Percentiles rank a stretch among this genome's conserved stretches.
Conservation (phyloP, 1,284 basidiomycete species). For the Sphagnurus paluster region DNA sequence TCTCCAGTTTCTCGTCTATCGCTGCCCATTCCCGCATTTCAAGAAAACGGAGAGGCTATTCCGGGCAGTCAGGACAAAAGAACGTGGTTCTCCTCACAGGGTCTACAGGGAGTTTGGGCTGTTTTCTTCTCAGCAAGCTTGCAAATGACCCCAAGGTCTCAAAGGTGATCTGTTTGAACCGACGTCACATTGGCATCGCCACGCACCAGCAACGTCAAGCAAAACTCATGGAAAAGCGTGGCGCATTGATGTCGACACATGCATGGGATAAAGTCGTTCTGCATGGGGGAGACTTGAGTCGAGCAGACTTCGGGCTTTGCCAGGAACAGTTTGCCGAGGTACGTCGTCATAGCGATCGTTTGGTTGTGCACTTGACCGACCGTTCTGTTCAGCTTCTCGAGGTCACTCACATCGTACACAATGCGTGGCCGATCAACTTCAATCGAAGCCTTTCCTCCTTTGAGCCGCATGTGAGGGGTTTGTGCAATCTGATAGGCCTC, state of each 20-base stretch:
- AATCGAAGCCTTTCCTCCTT: constrained; percentile 36
- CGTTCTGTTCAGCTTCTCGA: constrained; percentile 20
- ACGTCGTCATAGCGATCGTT: constrained; percentile 3
- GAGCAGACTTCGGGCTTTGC: constrained; percentile 27
- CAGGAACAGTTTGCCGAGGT: constrained; percentile 27
- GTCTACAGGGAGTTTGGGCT: constrained; percentile 36
- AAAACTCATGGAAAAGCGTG: constrained; percentile 28
- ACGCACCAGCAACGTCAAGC: constrained; percentile 23
- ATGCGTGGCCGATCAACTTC: constrained; percentile 42
- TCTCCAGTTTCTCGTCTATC: constrained; percentile 19
- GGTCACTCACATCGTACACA: constrained; percentile 38
- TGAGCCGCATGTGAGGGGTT: constrained; percentile 32
- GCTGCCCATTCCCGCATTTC: constrained; percentile 20
- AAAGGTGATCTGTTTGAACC: constrained; percentile 32
- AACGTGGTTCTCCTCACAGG: constrained; percentile 33
- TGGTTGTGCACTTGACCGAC: constrained; percentile 2
- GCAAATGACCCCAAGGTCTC: constrained; percentile 25
- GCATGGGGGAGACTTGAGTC: constrained; percentile 23
- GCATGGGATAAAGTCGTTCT: constrained; percentile 31
- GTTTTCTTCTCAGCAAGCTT: constrained; percentile 29
- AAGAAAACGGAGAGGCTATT: constrained; percentile 6
- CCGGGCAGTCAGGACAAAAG: constrained; percentile 13
- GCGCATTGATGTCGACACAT: constrained; percentile 26
- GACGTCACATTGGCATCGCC: constrained; percentile 17
- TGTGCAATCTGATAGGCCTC: constrained; percentile 32